A percentile compares a stretch with the other conserved stretches of the same genome.
Conservation (phyloP, 2,329 filamentous ascomycete genomes). For the Fusarium austroafricanum region DNA sequence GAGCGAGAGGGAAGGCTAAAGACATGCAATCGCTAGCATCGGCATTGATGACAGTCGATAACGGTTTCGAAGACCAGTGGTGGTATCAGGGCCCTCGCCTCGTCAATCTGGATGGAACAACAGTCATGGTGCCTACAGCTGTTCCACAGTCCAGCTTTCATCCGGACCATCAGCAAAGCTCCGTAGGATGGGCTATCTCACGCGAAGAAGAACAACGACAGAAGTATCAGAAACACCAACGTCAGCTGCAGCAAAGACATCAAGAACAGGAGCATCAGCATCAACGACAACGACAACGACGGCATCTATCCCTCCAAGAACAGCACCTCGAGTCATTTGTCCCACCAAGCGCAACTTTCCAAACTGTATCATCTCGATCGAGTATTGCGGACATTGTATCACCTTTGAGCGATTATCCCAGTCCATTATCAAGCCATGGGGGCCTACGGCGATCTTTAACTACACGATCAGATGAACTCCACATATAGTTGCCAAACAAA, state of each 20-base stretch:
- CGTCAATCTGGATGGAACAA: constrained; percentile 40
- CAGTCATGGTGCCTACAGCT: constrained; percentile 32
- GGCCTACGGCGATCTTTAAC: constrained; percentile 43
- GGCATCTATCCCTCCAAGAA: constrained; percentile 30
- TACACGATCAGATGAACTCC: constrained; percentile 44
- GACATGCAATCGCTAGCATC: constrained; percentile 63
- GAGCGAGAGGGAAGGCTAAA: constrained; percentile 36
- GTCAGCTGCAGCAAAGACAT: constrained; percentile 14
- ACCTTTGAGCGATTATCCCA: constrained; percentile 42
- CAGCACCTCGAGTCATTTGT: constrained; percentile 18
- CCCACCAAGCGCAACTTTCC: constrained; percentile 25
- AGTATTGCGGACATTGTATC: constrained; percentile 43
- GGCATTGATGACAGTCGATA: constrained; percentile 68
- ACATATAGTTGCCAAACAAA: constrained; percentile 3
- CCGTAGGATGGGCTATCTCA: constrained; percentile 36
- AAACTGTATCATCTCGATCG: constrained; percentile 28
- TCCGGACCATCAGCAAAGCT: constrained; percentile 23
- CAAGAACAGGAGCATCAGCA: constrained; percentile 7
- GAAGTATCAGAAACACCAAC: constrained; percentile 10
- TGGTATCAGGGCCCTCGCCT: constrained; percentile 61
- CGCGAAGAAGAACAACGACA: constrained; percentile 14
- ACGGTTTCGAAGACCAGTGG: constrained; percentile 69
- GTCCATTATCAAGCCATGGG: constrained; percentile 38
- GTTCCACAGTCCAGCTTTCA: constrained; percentile 26
- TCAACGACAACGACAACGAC: constrained; percentile 5